Evolutionary conservation across 768 basidiomycete species (phyloP).

Genomic region (Amanita molliuscula): DNA sequence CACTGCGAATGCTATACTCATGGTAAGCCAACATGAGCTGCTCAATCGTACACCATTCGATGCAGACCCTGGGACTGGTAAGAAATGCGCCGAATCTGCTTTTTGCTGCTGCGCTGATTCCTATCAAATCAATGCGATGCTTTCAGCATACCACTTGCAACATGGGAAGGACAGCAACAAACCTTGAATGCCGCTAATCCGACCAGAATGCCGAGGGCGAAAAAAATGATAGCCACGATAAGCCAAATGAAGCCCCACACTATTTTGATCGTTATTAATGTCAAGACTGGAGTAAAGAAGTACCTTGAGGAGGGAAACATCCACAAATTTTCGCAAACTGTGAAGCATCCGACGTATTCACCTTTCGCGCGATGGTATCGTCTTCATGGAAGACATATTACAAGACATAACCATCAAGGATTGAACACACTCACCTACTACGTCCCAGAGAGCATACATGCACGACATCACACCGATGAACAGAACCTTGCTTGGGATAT

Average conservation of each 20-base stretch:
- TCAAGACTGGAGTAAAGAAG: not conserved
- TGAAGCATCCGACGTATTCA: slow-evolving; percentile 82
- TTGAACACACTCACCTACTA: slow-evolving; percentile 44
- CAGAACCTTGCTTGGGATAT: slow-evolving; percentile 36
- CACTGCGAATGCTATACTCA: not conserved
- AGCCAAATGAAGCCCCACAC: slow-evolving; percentile 92
- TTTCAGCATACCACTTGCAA: not conserved
- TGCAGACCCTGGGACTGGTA: slow-evolving; percentile 43
- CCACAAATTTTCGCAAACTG: slow-evolving; percentile 79
- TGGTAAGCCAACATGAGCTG: not conserved
- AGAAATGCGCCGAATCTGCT: slow-evolving; percentile 39
- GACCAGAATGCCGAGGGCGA: slow-evolving; percentile 65
- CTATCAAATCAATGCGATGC: slow-evolving; percentile 19
- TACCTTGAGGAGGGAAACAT: slow-evolving; percentile 77
- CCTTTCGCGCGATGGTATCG: slow-evolving; percentile 75
- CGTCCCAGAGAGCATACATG: slow-evolving; percentile 83
- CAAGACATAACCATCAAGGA: not conserved
- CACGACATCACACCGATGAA: slow-evolving; percentile 86
- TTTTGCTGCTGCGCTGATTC: slow-evolving; percentile 50
- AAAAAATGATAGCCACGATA: slow-evolving; percentile 61
- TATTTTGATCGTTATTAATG: slow-evolving; percentile 17
- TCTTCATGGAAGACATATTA: slow-evolving; percentile 30
- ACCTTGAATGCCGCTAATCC: slow-evolving; percentile 81
- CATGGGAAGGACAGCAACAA: not conserved
- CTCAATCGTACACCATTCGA: not conserved